Percentiles rank a stretch among this genome's conserved stretches.
Conservation (phyloP, 2,329 filamentous ascomycete genomes). For the Elsinoe perseae region DNA sequence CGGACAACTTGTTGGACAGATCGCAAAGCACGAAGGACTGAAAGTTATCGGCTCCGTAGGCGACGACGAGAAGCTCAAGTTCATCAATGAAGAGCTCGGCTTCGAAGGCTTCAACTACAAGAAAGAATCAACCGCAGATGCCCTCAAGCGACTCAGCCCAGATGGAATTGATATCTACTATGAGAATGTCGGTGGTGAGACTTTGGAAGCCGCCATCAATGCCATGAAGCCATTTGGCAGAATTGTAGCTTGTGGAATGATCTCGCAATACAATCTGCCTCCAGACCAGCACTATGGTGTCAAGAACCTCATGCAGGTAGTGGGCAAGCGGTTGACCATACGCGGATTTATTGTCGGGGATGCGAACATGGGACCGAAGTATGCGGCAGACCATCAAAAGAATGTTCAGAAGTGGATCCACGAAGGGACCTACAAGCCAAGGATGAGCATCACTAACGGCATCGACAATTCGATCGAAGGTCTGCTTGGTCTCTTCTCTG, state of each 20-base stretch:
- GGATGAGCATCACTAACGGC: constrained; percentile 60
- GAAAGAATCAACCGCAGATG: constrained; percentile 62
- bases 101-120: constrained; percentile 90
- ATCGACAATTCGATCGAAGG: constrained; percentile 71
- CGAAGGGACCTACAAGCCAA: constrained; percentile 66
- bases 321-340: constrained; percentile 62
- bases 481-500: constrained; percentile 64
- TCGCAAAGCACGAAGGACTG: constrained; percentile 73
- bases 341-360: constrained; percentile 69
- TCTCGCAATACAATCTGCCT: constrained; percentile 65
- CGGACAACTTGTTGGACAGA: constrained; percentile 72
- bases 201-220: constrained; percentile 59
- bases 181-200: constrained; percentile 69
- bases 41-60: constrained; percentile 75
- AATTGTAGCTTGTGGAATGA: constrained; percentile 59
- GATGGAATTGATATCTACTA: constrained; percentile 77
- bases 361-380: constrained; percentile 57
- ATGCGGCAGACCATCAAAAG: constrained; percentile 64
- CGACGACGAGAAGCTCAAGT: constrained; percentile 70
- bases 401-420: constrained; percentile 68
- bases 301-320: constrained; percentile 56
- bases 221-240: constrained; percentile 59
- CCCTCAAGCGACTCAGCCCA: constrained; percentile 62
- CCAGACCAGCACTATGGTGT: constrained; percentile 55
- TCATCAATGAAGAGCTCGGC: constrained; percentile 59